Conservation (phyloP, 805 yeast species). For the Lipomyces orientalis region DNA sequence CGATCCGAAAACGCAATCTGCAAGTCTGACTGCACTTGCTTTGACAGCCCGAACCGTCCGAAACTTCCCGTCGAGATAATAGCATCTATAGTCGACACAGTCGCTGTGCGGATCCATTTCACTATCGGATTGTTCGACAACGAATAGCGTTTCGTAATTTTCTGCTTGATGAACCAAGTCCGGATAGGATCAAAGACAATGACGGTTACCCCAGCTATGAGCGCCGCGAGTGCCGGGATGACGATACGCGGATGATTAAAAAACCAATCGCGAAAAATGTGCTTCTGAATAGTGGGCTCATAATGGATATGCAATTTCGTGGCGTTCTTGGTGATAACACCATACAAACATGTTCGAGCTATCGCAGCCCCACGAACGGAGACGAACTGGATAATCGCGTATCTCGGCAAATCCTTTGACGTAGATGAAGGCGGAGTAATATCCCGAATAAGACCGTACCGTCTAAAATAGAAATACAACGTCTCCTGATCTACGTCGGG, state of each 20-base stretch:
- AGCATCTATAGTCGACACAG: conserved; percentile 10
- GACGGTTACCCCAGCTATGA: conserved; percentile 81
- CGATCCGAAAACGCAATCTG: conserved; percentile 68
- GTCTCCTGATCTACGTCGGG: conserved; percentile 75
- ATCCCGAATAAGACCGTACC: conserved; percentile 84
- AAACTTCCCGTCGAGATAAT: conserved; percentile 20
- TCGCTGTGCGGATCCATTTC: conserved; percentile 42
- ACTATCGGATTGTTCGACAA: conserved; percentile 40
- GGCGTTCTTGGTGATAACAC: conserved; percentile 58
- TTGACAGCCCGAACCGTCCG: conserved; percentile 7
- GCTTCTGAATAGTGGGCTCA: conserved; percentile 59
- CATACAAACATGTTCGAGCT: conserved; percentile 91
- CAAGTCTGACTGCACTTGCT: conserved; percentile 5
- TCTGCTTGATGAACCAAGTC: conserved; percentile 74
- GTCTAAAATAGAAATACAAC: conserved; percentile 76
- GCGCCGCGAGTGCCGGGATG: conserved; percentile 77
- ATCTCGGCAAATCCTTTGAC: conserved; percentile 54
- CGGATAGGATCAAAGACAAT: conserved; percentile 92
- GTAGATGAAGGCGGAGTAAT: conserved; percentile 63
- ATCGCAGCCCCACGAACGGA: conserved; percentile 71
- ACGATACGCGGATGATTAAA: conserved; percentile 80
- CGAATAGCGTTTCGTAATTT: conserved; percentile 56
- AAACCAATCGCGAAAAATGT: conserved; percentile 61
- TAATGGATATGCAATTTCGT: conserved; percentile 78
- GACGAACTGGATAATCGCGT: conserved; percentile 63